phyloP scores from a whole-genome alignment of 495 filamentous ascomycete genomes.

The Penicillium riverlandense region DNA sequence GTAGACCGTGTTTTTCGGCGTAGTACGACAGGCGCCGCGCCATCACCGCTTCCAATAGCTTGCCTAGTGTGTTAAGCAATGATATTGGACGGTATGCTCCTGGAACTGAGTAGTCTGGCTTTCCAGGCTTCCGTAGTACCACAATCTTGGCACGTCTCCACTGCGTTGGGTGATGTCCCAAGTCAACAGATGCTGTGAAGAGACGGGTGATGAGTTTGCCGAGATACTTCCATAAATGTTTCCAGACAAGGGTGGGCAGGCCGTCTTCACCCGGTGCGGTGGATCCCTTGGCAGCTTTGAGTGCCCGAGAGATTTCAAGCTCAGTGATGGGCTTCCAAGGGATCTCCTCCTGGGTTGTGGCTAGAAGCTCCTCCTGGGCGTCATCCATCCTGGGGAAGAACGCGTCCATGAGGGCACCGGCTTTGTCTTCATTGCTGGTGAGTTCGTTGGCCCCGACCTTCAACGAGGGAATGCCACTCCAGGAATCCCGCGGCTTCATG shows the following conservation, averaged over 20 bases:
- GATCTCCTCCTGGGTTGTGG: constrained; percentile 4
- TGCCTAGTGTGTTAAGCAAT: constrained; percentile 15
- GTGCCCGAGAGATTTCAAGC: constrained; percentile 12
- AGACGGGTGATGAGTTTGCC: constrained; percentile 6
- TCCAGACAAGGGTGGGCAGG: constrained; percentile 15
- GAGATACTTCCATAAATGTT: constrained; percentile 13
- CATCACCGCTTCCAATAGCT: constrained; percentile 12
- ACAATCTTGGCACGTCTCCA: constrained; percentile 14
- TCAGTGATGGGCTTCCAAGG: constrained; percentile 17
- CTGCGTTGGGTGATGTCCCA: too few relatives aligned
- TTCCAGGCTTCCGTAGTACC: constrained; percentile 15
- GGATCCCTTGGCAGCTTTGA: constrained; percentile 7
- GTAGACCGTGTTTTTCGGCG: constrained; percentile 9
- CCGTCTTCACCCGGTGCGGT: constrained; percentile 19
- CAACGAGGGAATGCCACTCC: too few relatives aligned
- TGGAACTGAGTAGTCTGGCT: constrained; percentile 11
- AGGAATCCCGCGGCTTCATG: too few relatives aligned
- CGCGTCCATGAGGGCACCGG: constrained; percentile 10
- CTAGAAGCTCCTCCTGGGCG: not conserved
- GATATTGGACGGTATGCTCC: constrained; percentile 17
- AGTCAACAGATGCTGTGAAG: constrained; percentile 8
- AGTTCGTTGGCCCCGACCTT: constrained; percentile 3
- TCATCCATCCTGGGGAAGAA: constrained; percentile 19
- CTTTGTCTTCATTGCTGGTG: constrained; percentile 15
- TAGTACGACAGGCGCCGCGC: constrained; percentile 5